phyloP scores from a whole-genome alignment of 805 yeast genomes.

The Yamadazyma laniorum region DNA sequence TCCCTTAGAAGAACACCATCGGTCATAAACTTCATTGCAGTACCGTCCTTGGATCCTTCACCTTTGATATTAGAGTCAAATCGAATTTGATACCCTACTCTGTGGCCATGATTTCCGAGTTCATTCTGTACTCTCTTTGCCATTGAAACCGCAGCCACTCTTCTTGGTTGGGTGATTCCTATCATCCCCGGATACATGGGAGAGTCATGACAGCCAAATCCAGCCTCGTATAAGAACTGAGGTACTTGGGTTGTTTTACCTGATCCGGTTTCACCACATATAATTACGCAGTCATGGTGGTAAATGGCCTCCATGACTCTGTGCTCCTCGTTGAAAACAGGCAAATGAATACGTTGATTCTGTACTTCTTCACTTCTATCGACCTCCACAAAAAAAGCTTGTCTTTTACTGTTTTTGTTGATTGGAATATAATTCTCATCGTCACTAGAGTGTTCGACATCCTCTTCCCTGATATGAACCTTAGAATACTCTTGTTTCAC shows the following conservation, averaged over 20 bases:
- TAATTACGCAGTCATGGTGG: constrained; percentile 83
- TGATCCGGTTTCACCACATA: constrained; percentile 98
- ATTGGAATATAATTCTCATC: constrained; percentile 60
- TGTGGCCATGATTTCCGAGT: constrained; percentile 65
- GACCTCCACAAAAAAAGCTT: constrained; percentile 67
- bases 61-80: constrained; percentile 67
- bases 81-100: constrained; percentile 80
- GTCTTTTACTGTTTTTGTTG: constrained; percentile 51
- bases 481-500: constrained; percentile 44
- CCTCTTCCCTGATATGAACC: constrained; percentile 65
- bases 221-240: constrained; percentile 90
- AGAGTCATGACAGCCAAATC: constrained; percentile 72
- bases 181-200: constrained; percentile 76
- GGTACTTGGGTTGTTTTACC: constrained; percentile 99
- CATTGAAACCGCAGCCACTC: constrained; percentile 94
- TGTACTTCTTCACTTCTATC: constrained; percentile 67
- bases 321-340: constrained; percentile 90
- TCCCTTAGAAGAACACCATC: constrained; percentile 93
- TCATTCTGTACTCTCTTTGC: constrained; percentile 76
- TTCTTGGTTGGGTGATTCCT: constrained; percentile 93
- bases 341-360: constrained; percentile 64
- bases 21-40: constrained; percentile 85
- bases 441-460: constrained; percentile 65
- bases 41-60: constrained; percentile 45
- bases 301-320: constrained; percentile 92